Evolutionary conservation across 768 basidiomycete species (phyloP).

Genomic region (Leccinum subgranulosum): DNA sequence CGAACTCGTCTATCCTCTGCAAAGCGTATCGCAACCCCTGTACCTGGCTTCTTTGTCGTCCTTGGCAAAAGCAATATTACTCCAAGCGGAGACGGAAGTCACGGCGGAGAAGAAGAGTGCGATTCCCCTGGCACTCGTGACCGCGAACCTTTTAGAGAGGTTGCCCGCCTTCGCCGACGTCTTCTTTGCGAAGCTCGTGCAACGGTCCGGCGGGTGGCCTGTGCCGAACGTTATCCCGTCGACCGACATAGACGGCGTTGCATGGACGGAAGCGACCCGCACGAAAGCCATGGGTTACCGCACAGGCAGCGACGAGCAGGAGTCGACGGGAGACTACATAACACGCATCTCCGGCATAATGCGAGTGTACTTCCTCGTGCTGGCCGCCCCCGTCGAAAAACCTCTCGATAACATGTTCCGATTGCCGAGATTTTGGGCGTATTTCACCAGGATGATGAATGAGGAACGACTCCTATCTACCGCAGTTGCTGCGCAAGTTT

Average conservation of each 20-base stretch:
- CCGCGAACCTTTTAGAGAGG: conserved; percentile 61
- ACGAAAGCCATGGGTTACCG: conserved; percentile 59
- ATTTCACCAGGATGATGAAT: conserved; percentile 61
- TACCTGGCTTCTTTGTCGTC: conserved; percentile 82
- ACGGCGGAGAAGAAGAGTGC: conserved; percentile 85
- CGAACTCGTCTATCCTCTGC: conserved; percentile 36
- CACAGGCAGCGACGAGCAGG: conserved; percentile 41
- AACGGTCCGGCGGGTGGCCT: conserved; percentile 86
- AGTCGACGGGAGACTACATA: conserved; percentile 59
- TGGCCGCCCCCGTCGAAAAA: conserved; percentile 43
- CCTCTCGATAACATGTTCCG: conserved; percentile 48
- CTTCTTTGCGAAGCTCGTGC: conserved; percentile 82
- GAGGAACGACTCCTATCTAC: conserved; percentile 50
- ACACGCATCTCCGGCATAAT: conserved; percentile 73
- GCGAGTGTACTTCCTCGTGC: conserved; percentile 81
- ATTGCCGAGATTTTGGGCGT: conserved; percentile 65
- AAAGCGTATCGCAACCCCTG: conserved; percentile 34
- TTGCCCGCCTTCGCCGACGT: conserved; percentile 62
- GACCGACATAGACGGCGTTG: conserved; percentile 46
- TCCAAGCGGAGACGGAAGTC: conserved; percentile 93
- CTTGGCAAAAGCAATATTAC: conserved; percentile 82
- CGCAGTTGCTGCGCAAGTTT: conserved; percentile 60
- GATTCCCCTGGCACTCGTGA: conserved; percentile 73
- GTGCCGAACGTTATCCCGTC: conserved; percentile 62
- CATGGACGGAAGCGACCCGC: conserved; percentile 42